phyloP scores from a whole-genome alignment of 768 basidiomycete species.

The Rhodotorula babjevae region DNA sequence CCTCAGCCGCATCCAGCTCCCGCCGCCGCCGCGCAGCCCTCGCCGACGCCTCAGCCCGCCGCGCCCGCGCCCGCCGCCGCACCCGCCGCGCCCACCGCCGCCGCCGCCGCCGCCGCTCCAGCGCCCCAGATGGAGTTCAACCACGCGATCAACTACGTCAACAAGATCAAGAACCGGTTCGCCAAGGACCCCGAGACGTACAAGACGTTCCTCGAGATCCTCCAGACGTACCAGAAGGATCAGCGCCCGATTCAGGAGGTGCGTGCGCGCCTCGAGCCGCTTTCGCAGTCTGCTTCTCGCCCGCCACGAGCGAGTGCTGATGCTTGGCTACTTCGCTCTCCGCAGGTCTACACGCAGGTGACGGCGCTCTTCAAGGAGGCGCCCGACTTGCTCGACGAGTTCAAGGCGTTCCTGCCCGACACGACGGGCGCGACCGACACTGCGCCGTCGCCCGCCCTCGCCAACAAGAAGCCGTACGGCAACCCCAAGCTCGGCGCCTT shows the following conservation, averaged over 20 bases:
- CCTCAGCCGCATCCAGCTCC: neutral
- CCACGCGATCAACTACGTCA: slow-evolving; percentile 94
- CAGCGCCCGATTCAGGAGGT: slow-evolving; percentile 56
- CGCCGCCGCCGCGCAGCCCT: neutral
- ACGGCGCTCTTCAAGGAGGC: slow-evolving; percentile 42
- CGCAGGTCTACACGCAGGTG: slow-evolving; percentile 43
- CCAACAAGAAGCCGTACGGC: neutral
- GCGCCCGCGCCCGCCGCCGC: neutral
- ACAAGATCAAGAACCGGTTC: slow-evolving; percentile 94
- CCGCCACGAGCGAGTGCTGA: too few species aligned
- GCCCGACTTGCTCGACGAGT: slow-evolving; percentile 44
- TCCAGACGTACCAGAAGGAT: slow-evolving; percentile 56
- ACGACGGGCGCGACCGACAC: slow-evolving; percentile 25
- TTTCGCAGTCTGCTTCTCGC: neutral
- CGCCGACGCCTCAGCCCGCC: neutral
- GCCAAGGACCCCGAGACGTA: slow-evolving; percentile 75
- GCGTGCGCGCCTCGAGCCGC: slow-evolving; percentile 43
- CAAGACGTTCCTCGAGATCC: slow-evolving; percentile 53
- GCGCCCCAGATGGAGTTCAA: slow-evolving; percentile 49
- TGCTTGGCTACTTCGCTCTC: too few species aligned
- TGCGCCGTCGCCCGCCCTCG: neutral
- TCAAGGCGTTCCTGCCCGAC: slow-evolving; percentile 45
- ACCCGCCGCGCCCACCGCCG: neutral
- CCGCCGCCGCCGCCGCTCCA: neutral
- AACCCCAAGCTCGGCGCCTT: too few species aligned